Evolutionary conservation across 164 flowering plant species (phyloP).

Genomic region (Vitis rupestris): DNA sequence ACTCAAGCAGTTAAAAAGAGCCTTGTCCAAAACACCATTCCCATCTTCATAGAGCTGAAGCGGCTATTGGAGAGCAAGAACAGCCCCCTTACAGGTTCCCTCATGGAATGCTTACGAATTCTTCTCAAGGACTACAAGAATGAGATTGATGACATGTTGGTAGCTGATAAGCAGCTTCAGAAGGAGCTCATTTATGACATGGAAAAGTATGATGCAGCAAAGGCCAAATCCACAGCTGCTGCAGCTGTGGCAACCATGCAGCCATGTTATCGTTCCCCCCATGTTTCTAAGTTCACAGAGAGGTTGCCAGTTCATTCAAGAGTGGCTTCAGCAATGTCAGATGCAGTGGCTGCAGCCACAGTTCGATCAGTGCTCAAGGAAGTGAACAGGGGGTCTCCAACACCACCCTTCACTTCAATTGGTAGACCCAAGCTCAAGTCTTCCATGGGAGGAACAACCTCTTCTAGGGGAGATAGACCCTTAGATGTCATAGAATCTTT

Average conservation of each 20-base stretch:
- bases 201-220: constrained; percentile 74
- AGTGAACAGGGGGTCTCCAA: constrained; percentile 38
- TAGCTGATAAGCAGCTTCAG: constrained; percentile 90
- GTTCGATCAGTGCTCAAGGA: constrained; percentile 78
- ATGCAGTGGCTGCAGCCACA: constrained; percentile 63
- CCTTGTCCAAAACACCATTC: constrained; percentile 84
- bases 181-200: constrained; percentile 94
- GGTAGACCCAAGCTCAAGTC: constrained; percentile 74
- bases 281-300: constrained; percentile 17
- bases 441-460: constrained; percentile 14
- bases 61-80: constrained; percentile 80
- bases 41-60: constrained; percentile 93
- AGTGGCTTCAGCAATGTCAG: constrained; percentile 73
- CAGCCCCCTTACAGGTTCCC: constrained; percentile 87
- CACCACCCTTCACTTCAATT: constrained; percentile 65
- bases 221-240: constrained; percentile 50
- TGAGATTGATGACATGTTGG: constrained; percentile 88
- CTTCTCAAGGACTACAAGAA: constrained; percentile 92
- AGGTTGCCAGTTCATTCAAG: constrained; percentile 35
- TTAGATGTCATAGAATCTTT: constrained; percentile 66
- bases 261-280: constrained; percentile 31
- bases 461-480: constrained; percentile 24
- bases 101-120: constrained; percentile 91
- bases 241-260: constrained; percentile 49
- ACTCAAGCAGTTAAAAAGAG: constrained; percentile 84